phyloP scores from a whole-genome alignment of 805 yeast genomes.

The Candida easanensis region DNA sequence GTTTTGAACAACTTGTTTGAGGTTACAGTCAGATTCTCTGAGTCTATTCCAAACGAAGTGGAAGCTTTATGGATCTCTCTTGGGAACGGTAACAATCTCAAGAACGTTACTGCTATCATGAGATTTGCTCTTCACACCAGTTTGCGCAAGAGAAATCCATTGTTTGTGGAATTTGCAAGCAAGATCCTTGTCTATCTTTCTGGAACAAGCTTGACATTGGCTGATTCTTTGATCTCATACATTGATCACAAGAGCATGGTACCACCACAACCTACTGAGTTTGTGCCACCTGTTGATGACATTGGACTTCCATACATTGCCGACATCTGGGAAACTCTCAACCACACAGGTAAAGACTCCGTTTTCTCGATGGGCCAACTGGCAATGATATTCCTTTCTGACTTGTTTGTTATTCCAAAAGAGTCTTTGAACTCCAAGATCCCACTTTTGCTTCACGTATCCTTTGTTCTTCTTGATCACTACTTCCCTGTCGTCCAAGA shows the following conservation, averaged over 20 bases:
- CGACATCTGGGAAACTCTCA: constrained; percentile 55
- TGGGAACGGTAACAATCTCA: constrained; percentile 67
- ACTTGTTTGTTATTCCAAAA: constrained; percentile 64
- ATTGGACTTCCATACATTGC: constrained; percentile 71
- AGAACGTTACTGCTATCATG: constrained; percentile 69
- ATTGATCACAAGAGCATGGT: constrained; percentile 86
- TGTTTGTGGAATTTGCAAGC: constrained; percentile 74
- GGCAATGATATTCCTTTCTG: constrained; percentile 81
- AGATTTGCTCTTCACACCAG: constrained; percentile 69
- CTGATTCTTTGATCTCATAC: constrained; percentile 64
- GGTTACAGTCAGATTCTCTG: constrained; percentile 75
- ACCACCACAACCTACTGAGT: constrained; percentile 51
- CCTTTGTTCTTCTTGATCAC: constrained; percentile 83
- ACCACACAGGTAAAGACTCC: constrained; percentile 59
- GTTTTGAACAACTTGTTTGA: constrained; percentile 79
- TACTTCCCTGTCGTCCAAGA: constrained; percentile 80
- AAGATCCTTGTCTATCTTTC: constrained; percentile 81
- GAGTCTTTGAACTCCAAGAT: constrained; percentile 59
- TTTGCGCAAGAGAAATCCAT: constrained; percentile 64
- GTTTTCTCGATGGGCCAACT: constrained; percentile 86
- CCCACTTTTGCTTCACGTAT: constrained; percentile 74
- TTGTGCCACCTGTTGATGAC: constrained; percentile 32
- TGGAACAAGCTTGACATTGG: constrained; percentile 45
- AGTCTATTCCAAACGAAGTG: constrained; percentile 76
- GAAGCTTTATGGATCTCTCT: constrained; percentile 95